Base-by-base conservation (phyloP, 2,329 filamentous ascomycete genomes). In the Penicillium sp. region DNA sequence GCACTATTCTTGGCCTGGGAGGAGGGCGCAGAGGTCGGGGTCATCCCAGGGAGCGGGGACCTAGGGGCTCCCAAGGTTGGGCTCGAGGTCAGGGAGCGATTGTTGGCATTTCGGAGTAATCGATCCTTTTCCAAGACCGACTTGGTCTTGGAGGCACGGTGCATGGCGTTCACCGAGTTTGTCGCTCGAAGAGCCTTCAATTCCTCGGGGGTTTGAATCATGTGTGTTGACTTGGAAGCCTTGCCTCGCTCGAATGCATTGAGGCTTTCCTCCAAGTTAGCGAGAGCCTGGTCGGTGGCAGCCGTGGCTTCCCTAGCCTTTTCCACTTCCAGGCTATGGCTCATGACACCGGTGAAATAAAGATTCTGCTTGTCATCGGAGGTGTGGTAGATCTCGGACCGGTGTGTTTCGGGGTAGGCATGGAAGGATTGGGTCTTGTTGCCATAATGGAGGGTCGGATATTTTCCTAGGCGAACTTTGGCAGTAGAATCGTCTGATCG, bases 181-280 rank as follows among this genome's bases (percentile, higher is more conserved):
- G 80, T 72, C 17, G 76, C 72, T 26, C 72, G 71, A 26, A 81
- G 67, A 44, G 72, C 74, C 58, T 70, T 73, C 61, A 78, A 72
- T 60, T 80, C 73, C 65, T 76, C 72, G 35, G 76, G 73, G 50
- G 71, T 70, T 19, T 73, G 74, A 58, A 80, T 76, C 38, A 79
- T 69, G 57, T 76, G 75, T 1, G 77, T 79, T 79, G 84, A 84
- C 73, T 85, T 86, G 40, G 85, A 85, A 74, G 87, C 83, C 75
- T 87, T 88, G 66, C 86, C 82, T 70, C 87, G 81, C 70, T 87
- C 81, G 56, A 86, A 82, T 24, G 84, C 83, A 63, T 83, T 86
- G 73, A 89, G 79, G 69, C 81, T 87, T 72, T 81, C 85, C 74
- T 87, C 83, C 58, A 89, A 79, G 42, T 81, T 82, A 57, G 85